A percentile compares a stretch with the other conserved stretches of the same genome.
Evolutionary conservation across 345 rosid genomes (phyloP).

Genomic region (Eucalyptus tenuipes): DNA sequence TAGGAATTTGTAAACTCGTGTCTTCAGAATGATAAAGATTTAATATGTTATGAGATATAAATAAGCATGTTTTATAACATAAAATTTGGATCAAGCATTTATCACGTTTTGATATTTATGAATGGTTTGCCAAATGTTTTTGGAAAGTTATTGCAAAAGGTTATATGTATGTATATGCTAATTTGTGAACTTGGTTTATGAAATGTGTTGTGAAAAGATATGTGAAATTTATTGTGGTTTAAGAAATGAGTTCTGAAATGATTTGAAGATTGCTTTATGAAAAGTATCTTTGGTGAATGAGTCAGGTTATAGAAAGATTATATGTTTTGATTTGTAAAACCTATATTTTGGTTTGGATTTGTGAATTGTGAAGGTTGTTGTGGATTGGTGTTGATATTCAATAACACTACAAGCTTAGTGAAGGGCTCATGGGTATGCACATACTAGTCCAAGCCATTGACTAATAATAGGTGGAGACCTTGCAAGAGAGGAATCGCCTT

Average conservation of each 20-base stretch:
- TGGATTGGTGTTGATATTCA: background rate
- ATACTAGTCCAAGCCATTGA: too few relatives aligned
- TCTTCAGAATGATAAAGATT: background rate
- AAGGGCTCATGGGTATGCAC: accelerated
- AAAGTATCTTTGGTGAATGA: too few relatives aligned
- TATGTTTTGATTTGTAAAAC: too few relatives aligned
- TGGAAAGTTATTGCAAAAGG: background rate
- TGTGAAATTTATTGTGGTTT: background rate
- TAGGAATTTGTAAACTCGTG: background rate
- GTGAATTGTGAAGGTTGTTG: too few relatives aligned
- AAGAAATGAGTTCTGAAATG: background rate
- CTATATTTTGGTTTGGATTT: background rate
- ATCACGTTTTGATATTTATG: background rate
- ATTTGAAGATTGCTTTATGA: background rate
- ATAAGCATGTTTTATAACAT: too few relatives aligned
- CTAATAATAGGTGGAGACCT: too few relatives aligned
- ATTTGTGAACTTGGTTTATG: too few relatives aligned
- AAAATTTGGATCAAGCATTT: background rate
- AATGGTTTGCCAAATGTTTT: background rate
- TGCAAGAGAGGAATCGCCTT: background rate
- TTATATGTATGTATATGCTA: too few relatives aligned
- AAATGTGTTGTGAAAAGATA: too few relatives aligned
- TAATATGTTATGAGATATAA: too few relatives aligned
- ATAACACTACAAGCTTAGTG: accelerated
- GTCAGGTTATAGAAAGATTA: background rate